Conservation (phyloP, 768 basidiomycete species). For the Mycena maculata region DNA sequence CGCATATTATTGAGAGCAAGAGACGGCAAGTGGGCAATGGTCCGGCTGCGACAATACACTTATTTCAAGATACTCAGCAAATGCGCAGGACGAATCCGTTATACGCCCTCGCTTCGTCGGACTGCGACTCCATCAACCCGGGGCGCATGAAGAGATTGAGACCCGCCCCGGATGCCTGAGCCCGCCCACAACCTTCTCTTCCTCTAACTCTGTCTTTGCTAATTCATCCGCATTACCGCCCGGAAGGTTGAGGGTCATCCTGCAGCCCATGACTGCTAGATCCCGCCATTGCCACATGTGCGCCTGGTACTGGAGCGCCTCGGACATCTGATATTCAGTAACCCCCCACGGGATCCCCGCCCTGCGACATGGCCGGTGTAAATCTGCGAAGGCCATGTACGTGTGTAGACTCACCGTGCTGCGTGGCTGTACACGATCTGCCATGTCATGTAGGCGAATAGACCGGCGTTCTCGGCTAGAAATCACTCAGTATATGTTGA, state of each 20-base stretch:
- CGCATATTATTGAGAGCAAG: too few species aligned
- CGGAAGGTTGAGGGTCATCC: neutral
- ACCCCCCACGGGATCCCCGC: conserved; percentile 7
- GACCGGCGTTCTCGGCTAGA: conserved; percentile 16
- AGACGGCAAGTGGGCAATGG: too few species aligned
- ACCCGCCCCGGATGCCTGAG: neutral
- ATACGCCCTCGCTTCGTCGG: neutral
- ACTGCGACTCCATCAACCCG: neutral
- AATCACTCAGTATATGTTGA: neutral
- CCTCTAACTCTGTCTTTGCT: neutral
- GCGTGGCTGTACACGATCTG: neutral
- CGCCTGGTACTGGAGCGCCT: conserved; percentile 11
- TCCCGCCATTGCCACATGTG: conserved; percentile 21
- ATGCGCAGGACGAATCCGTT: conserved; percentile 20
- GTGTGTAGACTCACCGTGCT: neutral
- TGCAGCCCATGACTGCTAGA: neutral
- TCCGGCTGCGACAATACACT: too few species aligned
- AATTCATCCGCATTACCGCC: neutral
- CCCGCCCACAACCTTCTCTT: neutral
- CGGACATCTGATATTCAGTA: conserved; percentile 8
- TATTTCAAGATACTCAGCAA: too few species aligned
- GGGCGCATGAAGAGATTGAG: conserved; percentile 16
- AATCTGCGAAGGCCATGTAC: neutral
- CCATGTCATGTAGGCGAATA: conserved; percentile 13
- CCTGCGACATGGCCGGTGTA: neutral